phyloP scores from a whole-genome alignment of 331 rosid species.

The Phaseolus coccineus region DNA sequence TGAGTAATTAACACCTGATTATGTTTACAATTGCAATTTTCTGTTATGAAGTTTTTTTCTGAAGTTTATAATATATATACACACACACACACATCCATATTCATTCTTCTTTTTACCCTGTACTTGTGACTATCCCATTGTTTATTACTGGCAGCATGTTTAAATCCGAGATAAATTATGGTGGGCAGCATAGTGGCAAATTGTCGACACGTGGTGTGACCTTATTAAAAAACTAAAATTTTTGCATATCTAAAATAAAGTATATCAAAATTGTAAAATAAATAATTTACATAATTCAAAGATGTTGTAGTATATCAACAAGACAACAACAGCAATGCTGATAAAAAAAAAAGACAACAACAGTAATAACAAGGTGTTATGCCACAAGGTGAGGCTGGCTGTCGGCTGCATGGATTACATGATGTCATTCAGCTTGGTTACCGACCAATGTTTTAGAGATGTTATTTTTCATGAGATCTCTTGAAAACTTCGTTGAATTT shows the following conservation, averaged over 20 bases:
- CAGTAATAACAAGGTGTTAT: not conserved
- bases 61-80: not conserved
- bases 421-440: not conserved
- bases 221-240: not conserved
- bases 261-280: not conserved
- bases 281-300: not conserved
- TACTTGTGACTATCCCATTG: slow-evolving; percentile 5
- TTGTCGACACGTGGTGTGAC: not conserved
- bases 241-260: slow-evolving; percentile 8
- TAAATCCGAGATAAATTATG: not conserved
- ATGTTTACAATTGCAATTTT: not conserved
- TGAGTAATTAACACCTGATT: not conserved
- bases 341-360: not conserved
- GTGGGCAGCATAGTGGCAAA: not conserved
- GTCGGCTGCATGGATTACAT: not conserved
- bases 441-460: not conserved
- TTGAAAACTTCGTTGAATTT: not conserved
- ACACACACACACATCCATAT: too few species aligned
- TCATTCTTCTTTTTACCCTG: not conserved
- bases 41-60: not conserved
- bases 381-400: too few species aligned
- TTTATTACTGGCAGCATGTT: not conserved
- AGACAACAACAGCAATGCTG: not conserved
- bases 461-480: not conserved
- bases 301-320: slow-evolving; percentile 5